Percentiles rank a stretch among this genome's conserved stretches.
phyloP scores from a whole-genome alignment of 768 basidiomycete genomes.

The Galerina marginata region DNA sequence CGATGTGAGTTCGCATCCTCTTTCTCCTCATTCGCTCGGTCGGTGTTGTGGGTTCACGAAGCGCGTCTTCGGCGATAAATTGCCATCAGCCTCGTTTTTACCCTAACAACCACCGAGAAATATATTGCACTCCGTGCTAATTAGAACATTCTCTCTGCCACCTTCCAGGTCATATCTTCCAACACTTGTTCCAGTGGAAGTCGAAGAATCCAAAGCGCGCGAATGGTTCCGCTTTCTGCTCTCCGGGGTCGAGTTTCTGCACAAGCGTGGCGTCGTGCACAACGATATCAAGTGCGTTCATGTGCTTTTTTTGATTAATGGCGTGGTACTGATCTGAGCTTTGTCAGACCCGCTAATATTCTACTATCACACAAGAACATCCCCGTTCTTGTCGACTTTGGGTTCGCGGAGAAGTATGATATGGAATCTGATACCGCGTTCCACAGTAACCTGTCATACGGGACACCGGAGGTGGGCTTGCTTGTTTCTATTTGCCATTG shows the following conservation, averaged over 20 bases:
- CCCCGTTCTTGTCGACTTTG: constrained; percentile 94
- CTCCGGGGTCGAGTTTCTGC: constrained; percentile 84
- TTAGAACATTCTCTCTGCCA: constrained; percentile 9
- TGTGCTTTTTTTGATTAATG: constrained; percentile 2
- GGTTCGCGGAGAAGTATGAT: constrained; percentile 92
- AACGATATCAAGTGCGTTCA: constrained; percentile 88
- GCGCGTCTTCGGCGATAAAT: neutral
- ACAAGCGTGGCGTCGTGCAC: constrained; percentile 83
- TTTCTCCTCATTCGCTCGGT: neutral
- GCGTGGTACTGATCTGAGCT: neutral
- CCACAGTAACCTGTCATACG: constrained; percentile 83
- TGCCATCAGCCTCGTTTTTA: constrained; percentile 5
- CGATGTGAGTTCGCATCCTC: constrained; percentile 66
- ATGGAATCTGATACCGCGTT: constrained; percentile 66
- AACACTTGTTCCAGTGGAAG: constrained; percentile 86
- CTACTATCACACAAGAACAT: constrained; percentile 78
- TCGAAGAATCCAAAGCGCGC: constrained; percentile 77
- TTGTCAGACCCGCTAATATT: constrained; percentile 86
- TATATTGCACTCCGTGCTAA: neutral
- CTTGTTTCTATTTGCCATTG: neutral
- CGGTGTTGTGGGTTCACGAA: neutral
- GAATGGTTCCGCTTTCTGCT: constrained; percentile 85
- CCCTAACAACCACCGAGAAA: constrained; percentile 21
- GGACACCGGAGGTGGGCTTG: constrained; percentile 82
- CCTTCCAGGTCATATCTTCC: constrained; percentile 80